Conservation (phyloP, 495 filamentous ascomycete species). For the Aspergillus panamensis region DNA sequence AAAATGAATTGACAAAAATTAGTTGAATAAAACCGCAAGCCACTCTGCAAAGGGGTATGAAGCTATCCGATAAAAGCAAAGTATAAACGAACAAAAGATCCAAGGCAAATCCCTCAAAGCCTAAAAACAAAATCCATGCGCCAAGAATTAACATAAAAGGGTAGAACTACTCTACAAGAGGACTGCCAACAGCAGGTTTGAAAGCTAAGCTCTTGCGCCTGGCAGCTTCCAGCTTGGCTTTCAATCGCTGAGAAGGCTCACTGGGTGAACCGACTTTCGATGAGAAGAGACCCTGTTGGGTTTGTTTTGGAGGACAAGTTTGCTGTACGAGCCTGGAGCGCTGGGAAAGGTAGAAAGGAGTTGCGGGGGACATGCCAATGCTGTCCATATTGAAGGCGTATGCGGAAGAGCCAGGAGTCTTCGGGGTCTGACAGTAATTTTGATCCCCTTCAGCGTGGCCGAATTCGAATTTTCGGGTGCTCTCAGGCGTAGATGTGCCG, state of each 20-base stretch:
- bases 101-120: background rate
- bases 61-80: constrained; percentile 9
- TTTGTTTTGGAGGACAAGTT: constrained; percentile 70
- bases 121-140: background rate
- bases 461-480: constrained; percentile 2
- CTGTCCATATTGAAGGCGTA: constrained; percentile 40
- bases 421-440: constrained; percentile 29
- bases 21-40: constrained; percentile 1
- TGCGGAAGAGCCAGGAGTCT: constrained; percentile 29
- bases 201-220: constrained; percentile 79
- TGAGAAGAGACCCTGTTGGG: constrained; percentile 42
- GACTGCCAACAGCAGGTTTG: constrained; percentile 75
- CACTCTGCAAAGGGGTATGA: constrained; percentile 5
- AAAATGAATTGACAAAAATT: background rate
- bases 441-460: constrained; percentile 20
- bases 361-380: constrained; percentile 50
- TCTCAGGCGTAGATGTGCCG: constrained; percentile 19
- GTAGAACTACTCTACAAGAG: constrained; percentile 41
- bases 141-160: background rate
- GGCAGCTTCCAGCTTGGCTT: constrained; percentile 67
- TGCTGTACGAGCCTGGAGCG: constrained; percentile 57
- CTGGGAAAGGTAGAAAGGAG: constrained; percentile 55
- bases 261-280: constrained; percentile 24
- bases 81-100: background rate
- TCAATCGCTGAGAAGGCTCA: constrained; percentile 45